Evolutionary conservation across 352 stramenopile genomes (phyloP), one percentile per base, ranked within the genome.

Genomic region (Salisapilia sapeloensis): DNA sequence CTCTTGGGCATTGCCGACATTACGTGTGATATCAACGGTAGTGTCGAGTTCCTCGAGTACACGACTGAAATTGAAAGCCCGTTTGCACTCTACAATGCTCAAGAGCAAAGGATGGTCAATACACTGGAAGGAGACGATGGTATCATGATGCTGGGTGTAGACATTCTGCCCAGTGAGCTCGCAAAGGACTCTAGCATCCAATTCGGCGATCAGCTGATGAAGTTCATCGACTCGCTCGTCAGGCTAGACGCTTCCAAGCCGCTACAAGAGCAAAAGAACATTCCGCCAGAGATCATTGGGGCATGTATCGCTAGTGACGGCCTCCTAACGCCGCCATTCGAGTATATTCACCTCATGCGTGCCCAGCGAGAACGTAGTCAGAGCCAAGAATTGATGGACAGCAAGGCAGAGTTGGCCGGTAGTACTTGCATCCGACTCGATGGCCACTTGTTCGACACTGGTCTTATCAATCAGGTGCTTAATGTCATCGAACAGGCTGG

Each of bases 401-500:
- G 71, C 7, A 76, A 80, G 43, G 64, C 71, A 29, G 53, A 80
- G 24, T 51, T 91, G 13, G 74, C 65, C 3, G 72, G 72, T 7
- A 84, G 57, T 48, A 89, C 72, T 1, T 87, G 77, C 27, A 14
- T 94, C 20, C 53, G 77, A 2, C 45, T 95, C 4, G 54, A 94
- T 37, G 92, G 91, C 2, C 91, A 98, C 50, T 58, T 98, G 23
- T 98, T 98, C 50, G 92, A 98, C 67, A 95, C 77, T 7, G 84
- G 85, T 17, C 52, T 97, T 15, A 96, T 98, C 50, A 97, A 97
- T 53, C 75, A 95, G 42, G 56, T 97, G 6, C 56, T 97, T 9
- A 92, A 97, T 56, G 60, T 95, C 10, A 84, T 97, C 37, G 90
- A 97, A 42, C 50, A 71, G 12, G 61, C 89, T 40, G 55, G 71